A percentile compares a stretch with the other conserved stretches of the same genome.
Conservation (phyloP, 805 yeast genomes). For the Candida chauliodis region DNA sequence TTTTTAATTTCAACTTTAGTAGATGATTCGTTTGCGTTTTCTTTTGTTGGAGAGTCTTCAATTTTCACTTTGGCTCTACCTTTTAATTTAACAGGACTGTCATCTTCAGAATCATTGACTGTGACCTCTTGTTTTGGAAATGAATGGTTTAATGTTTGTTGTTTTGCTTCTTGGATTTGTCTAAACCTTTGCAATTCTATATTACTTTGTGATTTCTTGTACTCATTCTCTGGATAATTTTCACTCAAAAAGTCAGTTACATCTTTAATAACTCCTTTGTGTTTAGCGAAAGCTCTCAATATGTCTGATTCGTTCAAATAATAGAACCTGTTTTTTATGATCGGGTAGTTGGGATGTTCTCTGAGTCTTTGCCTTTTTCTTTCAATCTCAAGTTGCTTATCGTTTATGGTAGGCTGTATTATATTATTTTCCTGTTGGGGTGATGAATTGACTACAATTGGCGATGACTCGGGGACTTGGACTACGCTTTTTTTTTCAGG, state of each 20-base stretch:
- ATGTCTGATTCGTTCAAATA: conserved; percentile 40
- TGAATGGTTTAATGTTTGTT: conserved; percentile 14
- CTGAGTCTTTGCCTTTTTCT: conserved; percentile 33
- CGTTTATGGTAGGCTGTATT: conserved; percentile 10
- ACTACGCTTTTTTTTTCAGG: conserved; percentile 18
- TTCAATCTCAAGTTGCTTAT: conserved; percentile 27
- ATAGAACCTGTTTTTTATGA: conserved; percentile 32
- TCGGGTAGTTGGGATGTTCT: conserved; percentile 36
- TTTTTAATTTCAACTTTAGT: conserved; percentile 42
- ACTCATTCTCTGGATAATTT: conserved; percentile 26
- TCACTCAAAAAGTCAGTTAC: conserved; percentile 36
- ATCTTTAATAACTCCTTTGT: conserved; percentile 40
- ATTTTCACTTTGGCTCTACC: conserved; percentile 29
- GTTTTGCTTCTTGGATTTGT: conserved; percentile 12
- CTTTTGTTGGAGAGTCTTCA: conserved; percentile 17
- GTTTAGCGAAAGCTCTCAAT: conserved; percentile 40
- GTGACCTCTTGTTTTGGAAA: conserved; percentile 7
- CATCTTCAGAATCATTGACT: conserved; percentile 37
- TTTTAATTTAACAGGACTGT: conserved; percentile 32
- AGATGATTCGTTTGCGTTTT: conserved; percentile 13
- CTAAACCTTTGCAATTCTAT: conserved; percentile 12
- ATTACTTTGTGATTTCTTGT: conserved; percentile 13
- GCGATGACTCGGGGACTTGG: conserved; percentile 43
- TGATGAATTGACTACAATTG: conserved; percentile 28
- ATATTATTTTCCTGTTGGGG: conserved; percentile 15